Conservation (phyloP, 2,329 filamentous ascomycete species). For the Botrytis fabae region DNA sequence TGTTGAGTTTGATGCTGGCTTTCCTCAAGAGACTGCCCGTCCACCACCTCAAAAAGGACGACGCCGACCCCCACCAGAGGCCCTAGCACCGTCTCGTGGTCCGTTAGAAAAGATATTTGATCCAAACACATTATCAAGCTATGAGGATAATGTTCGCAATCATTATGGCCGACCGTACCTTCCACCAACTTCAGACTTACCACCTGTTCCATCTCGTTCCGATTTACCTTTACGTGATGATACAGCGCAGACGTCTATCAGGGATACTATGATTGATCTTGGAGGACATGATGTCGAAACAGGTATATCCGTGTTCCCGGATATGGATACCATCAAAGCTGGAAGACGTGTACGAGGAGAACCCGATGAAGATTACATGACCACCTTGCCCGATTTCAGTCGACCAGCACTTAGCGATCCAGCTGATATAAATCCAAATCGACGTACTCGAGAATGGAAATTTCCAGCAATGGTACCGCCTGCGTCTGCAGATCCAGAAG, state of each 20-base stretch:
- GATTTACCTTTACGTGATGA: conserved; percentile 62
- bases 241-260: conserved; percentile 51
- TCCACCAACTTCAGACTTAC: conserved; percentile 23
- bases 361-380: conserved; percentile 29
- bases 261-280: conserved; percentile 65
- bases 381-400: conserved; percentile 44
- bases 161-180: conserved; percentile 54
- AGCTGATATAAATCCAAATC: conserved; percentile 53
- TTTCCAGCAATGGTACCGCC: conserved; percentile 56
- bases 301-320: conserved; percentile 58
- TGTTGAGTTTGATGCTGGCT: conserved; percentile 50
- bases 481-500: conserved; percentile 54
- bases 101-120: conserved; percentile 67
- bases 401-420: conserved; percentile 59
- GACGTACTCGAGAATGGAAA: conserved; percentile 58
- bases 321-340: conserved; percentile 58
- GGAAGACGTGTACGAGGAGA: conserved; percentile 30
- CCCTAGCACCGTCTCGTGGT: conserved; percentile 54
- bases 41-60: conserved; percentile 46
- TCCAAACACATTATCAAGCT: conserved; percentile 63
- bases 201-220: conserved; percentile 41
- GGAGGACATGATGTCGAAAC: conserved; percentile 59
- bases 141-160: conserved; percentile 61
- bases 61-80: conserved; percentile 58
- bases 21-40: conserved; percentile 50